phyloP scores from a whole-genome alignment of 768 basidiomycete genomes.

The Mycena olivaceomarginata region DNA sequence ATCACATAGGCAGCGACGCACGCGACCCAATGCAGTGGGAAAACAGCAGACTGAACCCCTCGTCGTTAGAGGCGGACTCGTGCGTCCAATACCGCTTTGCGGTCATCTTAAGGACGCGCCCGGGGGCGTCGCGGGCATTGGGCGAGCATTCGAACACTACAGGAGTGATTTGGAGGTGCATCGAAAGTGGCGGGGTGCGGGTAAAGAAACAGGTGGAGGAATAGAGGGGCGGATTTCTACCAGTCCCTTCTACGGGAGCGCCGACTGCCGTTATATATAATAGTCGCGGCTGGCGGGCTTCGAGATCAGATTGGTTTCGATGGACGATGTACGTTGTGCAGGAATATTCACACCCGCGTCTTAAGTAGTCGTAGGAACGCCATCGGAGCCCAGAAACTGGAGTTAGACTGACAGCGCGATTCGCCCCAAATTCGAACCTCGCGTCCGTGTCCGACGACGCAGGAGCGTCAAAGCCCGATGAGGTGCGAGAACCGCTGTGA shows the following conservation, averaged over 20 bases:
- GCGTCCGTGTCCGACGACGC: too few relatives aligned
- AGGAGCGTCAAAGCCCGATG: too few relatives aligned
- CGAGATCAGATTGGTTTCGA: not conserved
- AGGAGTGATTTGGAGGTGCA: conserved; percentile 21
- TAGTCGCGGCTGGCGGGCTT: not conserved
- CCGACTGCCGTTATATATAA: not conserved
- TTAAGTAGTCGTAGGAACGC: conserved; percentile 1
- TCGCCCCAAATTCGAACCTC: too few relatives aligned
- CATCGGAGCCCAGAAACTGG: not conserved
- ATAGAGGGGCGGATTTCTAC: too few relatives aligned
- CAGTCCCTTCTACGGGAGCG: not conserved
- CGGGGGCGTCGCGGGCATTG: conserved; percentile 12
- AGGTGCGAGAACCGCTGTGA: too few relatives aligned
- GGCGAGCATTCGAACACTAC: conserved; percentile 35
- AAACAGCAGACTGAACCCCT: conserved; percentile 67
- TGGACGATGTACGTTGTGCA: not conserved
- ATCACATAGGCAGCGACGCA: conserved; percentile 49
- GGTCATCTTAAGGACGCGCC: conserved; percentile 59
- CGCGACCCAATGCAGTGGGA: conserved; percentile 69
- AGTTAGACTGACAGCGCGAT: too few relatives aligned
- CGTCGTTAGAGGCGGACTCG: conserved; percentile 48
- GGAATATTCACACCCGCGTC: not conserved
- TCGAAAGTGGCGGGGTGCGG: not conserved
- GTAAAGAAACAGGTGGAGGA: not conserved
- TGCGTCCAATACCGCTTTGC: conserved; percentile 64